Base-by-base conservation (phyloP, 2,329 filamentous ascomycete genomes). In the Coniella lustricola region DNA sequence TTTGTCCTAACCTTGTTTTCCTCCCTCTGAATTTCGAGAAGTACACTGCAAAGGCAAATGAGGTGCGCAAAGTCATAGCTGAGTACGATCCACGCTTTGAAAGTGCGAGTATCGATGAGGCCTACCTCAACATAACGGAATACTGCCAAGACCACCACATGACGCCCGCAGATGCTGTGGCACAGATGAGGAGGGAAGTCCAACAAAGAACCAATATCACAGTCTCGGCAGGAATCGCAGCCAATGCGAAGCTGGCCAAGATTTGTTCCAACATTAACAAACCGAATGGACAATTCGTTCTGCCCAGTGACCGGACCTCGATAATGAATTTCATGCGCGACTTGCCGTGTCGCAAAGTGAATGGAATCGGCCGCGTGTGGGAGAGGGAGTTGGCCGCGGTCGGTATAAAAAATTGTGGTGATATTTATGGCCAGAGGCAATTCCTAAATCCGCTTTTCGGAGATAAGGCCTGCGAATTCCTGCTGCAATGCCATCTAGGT, bases 241-340 rank as follows among this genome's bases (percentile, higher is more conserved):
- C 89, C 1, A 98, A 98, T 64, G 84, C 90, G 0, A 91, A 90
- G 61, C 74, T 98, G 13, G 91, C 93, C 25, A 98, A 98, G 67
- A 95, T 98, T 29, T 89, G 86, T 58, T 95, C 89, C 16, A 96
- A 98, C 62, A 81, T 85, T 64, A 96, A 97, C 66, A 98, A 98
- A 62, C 93, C 93, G 0, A 95, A 98, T 58, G 93, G 93, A 0
- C 93, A 97, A 61, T 97, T 85, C 57, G 68, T 79, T 9, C 71
- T 97, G 2, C 76, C 84, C 0, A 86, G 76, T 45, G 84, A 95
- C 35, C 77, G 90, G 9, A 68, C 71, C 21, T 75, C 80, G 1
- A 89, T 98, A 51, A 82, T 97, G 77, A 69, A 75, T 0, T 97
- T 96, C 61, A 95, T 97, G 85, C 75, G 77, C 10, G 77, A 84